A percentile compares a stretch with the other conserved stretches of the same genome.
phyloP scores from a whole-genome alignment of 805 yeast species.

The Myxozyma geophila region DNA sequence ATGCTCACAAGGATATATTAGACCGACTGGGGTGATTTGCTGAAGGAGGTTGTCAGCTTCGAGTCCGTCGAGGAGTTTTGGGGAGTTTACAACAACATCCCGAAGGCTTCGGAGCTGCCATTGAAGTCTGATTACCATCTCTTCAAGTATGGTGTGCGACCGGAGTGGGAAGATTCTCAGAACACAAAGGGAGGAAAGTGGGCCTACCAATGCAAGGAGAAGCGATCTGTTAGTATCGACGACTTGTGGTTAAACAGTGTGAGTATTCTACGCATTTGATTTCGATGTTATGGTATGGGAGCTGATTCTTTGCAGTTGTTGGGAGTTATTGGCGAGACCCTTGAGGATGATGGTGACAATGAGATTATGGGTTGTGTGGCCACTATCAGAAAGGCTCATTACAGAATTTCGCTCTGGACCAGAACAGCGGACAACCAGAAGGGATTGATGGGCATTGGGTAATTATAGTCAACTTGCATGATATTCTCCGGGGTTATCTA shows the following conservation, averaged over 20 bases:
- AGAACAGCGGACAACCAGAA: conserved; percentile 67
- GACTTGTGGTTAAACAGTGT: conserved; percentile 87
- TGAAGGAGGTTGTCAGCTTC: conserved; percentile 90
- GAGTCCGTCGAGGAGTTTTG: conserved; percentile 98
- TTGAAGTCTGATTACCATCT: conserved; percentile 91
- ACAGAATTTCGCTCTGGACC: conserved; percentile 93
- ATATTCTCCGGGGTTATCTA: neutral
- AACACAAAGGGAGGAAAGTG: conserved; percentile 94
- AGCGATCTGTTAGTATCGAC: conserved; percentile 63
- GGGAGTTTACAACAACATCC: conserved; percentile 95
- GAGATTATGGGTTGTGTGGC: conserved; percentile 94
- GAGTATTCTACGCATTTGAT: conserved; percentile 6
- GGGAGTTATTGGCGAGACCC: conserved; percentile 92
- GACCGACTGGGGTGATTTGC: conserved; percentile 89
- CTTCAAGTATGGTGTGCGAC: conserved; percentile 90
- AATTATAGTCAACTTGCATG: neutral
- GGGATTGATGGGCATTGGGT: conserved; percentile 59
- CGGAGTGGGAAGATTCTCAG: conserved; percentile 96
- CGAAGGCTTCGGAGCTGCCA: conserved; percentile 89
- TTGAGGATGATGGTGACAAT: conserved; percentile 75
- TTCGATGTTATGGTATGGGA: neutral
- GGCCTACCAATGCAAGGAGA: conserved; percentile 75
- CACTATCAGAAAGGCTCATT: conserved; percentile 79
- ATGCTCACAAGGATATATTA: neutral
- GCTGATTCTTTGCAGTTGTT: conserved; percentile 51